Percentiles rank a stretch among this genome's conserved stretches.
phyloP scores from a whole-genome alignment of 306 rosid genomes.

The Fagus sylvatica region DNA sequence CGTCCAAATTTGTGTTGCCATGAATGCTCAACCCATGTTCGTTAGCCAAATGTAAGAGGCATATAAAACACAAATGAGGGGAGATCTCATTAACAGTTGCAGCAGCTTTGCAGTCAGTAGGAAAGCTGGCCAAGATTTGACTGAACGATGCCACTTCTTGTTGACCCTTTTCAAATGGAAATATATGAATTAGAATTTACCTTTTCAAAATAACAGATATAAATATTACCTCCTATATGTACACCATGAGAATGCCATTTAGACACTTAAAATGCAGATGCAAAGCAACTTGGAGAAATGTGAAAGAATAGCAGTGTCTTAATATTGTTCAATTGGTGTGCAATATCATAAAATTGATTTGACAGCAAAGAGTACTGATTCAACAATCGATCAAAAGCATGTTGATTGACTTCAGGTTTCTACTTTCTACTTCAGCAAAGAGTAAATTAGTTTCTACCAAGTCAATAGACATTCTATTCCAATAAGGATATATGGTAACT shows the following conservation, averaged over 20 bases:
- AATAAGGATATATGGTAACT: too few species aligned
- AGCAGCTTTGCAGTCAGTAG: constrained; percentile 73
- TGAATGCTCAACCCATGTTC: constrained; percentile 83
- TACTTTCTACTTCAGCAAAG: not conserved
- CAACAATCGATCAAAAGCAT: not conserved
- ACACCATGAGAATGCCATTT: not conserved
- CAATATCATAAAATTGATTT: not conserved
- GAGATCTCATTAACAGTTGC: constrained; percentile 66
- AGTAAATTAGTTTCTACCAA: not conserved
- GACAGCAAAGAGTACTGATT: not conserved
- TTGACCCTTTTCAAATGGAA: constrained; percentile 40
- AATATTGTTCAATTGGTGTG: not conserved
- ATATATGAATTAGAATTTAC: constrained; percentile 22
- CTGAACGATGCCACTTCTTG: constrained; percentile 59
- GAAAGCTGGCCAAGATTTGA: constrained; percentile 67
- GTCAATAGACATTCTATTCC: too few species aligned
- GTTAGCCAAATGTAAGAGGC: constrained; percentile 88
- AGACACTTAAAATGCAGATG: not conserved
- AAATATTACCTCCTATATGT: not conserved
- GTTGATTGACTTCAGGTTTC: not conserved
- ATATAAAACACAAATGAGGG: constrained; percentile 94
- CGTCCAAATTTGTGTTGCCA: constrained; percentile 61
- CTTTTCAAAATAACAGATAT: not conserved
- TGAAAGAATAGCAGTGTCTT: not conserved
- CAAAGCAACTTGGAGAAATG: not conserved